Evolutionary conservation across 106 monocot genomes (phyloP).

Genomic region (Apostasia ramifera): DNA sequence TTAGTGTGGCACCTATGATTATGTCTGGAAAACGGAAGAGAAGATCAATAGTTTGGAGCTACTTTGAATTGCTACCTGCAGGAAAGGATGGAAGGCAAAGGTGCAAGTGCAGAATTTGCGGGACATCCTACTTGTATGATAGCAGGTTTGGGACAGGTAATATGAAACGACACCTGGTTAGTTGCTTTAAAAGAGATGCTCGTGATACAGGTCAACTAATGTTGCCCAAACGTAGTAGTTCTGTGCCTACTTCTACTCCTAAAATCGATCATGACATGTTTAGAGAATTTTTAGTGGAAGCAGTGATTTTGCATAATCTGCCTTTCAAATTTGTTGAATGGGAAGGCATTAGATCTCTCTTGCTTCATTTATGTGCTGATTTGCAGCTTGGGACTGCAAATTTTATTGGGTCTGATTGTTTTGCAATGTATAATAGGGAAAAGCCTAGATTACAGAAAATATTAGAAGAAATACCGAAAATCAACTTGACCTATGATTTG

Average conservation of each 20-base stretch:
- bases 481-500: constrained; percentile 19
- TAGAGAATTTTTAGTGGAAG: constrained; percentile 2
- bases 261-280: constrained; percentile 15
- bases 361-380: constrained; percentile 1
- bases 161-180: constrained; percentile 11
- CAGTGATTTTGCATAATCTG: constrained; percentile 8
- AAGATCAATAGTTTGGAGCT: constrained; percentile 10
- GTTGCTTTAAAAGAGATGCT: constrained; percentile 3
- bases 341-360: constrained; percentile 6
- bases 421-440: constrained; percentile 12
- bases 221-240: neutral
- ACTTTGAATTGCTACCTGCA: constrained; percentile 12
- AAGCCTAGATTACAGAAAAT: constrained; percentile 7
- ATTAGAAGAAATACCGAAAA: constrained; percentile 4
- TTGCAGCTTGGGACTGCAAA: constrained; percentile 5
- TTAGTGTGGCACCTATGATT: neutral
- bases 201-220: constrained; percentile 5
- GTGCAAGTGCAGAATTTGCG: constrained; percentile 11
- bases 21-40: constrained; percentile 5
- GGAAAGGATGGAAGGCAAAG: constrained; percentile 11
- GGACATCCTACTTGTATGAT: constrained; percentile 8
- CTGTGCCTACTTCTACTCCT: neutral
- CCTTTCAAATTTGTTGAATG: constrained; percentile 16
- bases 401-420: constrained; percentile 7
- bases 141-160: constrained; percentile 12